Percentiles rank a stretch among this genome's conserved stretches.
Evolutionary conservation across 768 basidiomycete genomes (phyloP).

Genomic region (Termitomyces sp.): DNA sequence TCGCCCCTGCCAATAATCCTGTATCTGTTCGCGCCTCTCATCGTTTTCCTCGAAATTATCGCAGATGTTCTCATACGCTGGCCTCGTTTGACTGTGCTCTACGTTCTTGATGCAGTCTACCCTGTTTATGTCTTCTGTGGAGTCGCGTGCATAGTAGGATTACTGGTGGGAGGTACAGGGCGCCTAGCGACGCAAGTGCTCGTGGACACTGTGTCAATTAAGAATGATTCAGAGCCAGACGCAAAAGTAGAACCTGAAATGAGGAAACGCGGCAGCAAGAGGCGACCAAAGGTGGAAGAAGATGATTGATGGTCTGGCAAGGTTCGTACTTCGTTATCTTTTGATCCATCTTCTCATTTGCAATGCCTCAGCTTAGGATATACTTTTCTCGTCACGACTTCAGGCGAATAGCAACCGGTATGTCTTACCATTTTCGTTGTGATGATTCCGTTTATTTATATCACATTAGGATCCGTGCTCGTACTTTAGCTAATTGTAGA

Average conservation of each 20-base stretch:
- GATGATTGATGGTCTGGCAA: background rate
- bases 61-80: constrained; percentile 35
- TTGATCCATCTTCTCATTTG: no score
- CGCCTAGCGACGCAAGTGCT: constrained; percentile 9
- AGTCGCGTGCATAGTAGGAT: constrained; percentile 49
- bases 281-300: background rate
- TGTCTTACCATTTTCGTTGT: background rate
- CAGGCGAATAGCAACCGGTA: background rate
- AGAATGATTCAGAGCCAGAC: background rate
- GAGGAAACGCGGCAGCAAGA: background rate
- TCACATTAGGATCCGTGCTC: background rate
- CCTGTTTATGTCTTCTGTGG: constrained; percentile 54
- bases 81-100: constrained; percentile 35
- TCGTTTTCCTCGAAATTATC: constrained; percentile 33
- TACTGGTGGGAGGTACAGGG: constrained; percentile 35
- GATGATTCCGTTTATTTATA: background rate
- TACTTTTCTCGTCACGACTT: background rate
- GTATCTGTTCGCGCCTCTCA: constrained; percentile 44
- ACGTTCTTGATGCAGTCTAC: constrained; percentile 38
- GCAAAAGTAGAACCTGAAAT: background rate
- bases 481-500: background rate
- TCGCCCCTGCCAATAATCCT: constrained; percentile 24
- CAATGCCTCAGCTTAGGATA: no score
- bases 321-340: background rate
- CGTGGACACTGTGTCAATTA: constrained; percentile 4